phyloP scores from a whole-genome alignment of 805 yeast genomes.

The Dipodascopsis uninucleata region DNA sequence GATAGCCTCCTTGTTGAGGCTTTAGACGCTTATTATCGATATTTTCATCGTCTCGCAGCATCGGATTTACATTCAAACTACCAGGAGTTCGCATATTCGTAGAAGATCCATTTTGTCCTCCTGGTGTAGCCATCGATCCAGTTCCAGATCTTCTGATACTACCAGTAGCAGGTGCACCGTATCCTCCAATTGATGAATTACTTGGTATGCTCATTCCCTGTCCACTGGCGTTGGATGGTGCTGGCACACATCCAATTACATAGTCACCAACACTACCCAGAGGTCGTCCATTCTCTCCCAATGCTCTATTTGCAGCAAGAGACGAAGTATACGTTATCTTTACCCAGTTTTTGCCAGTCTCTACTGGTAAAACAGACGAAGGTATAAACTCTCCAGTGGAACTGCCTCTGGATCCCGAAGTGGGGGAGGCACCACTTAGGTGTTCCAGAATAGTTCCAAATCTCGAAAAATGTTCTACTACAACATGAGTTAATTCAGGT shows the following conservation, averaged over 20 bases:
- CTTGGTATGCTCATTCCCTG: conserved; percentile 37
- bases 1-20: not conserved
- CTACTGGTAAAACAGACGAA: conserved; percentile 59
- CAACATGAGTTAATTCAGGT: conserved; percentile 61
- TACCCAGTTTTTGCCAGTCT: conserved; percentile 88
- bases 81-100: conserved; percentile 6
- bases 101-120: no score
- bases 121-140: no score
- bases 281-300: conserved; percentile 74
- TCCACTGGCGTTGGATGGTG: no score
- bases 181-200: not conserved
- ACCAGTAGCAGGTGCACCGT: conserved; percentile 2
- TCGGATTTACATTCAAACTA: conserved; percentile 13
- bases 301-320: conserved; percentile 73
- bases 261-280: conserved; percentile 52
- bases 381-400: conserved; percentile 12
- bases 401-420: conserved; percentile 7
- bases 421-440: conserved; percentile 18
- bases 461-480: conserved; percentile 69
- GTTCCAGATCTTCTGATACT: conserved; percentile 1
- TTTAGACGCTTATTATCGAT: conserved; percentile 1
- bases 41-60: conserved; percentile 3
- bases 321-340: conserved; percentile 77
- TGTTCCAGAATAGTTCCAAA: conserved; percentile 80
- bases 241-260: conserved; percentile 67